Conservation (phyloP, 2,329 filamentous ascomycete genomes). For the Grosmannia huntii region DNA sequence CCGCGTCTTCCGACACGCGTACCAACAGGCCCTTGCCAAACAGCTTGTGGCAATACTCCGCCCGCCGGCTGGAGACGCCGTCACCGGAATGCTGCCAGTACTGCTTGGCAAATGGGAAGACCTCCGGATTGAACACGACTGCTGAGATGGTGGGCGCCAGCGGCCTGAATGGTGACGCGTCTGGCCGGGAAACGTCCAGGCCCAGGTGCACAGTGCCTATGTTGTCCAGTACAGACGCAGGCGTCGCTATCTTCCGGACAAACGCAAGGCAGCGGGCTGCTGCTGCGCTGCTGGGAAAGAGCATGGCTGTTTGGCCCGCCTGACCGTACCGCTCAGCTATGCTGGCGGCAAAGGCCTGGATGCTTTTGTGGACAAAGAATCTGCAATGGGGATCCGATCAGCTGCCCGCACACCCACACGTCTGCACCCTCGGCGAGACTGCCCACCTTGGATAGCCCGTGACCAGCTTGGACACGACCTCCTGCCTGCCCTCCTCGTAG, state of each 20-base stretch:
- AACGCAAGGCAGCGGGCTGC: constrained; percentile 68
- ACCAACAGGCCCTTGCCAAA: constrained; percentile 54
- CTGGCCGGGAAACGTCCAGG: constrained; percentile 41
- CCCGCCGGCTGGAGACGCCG: constrained; percentile 78
- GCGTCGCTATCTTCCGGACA: constrained; percentile 42
- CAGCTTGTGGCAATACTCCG: constrained; percentile 74
- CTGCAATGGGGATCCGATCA: constrained; percentile 26
- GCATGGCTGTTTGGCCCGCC: constrained; percentile 55
- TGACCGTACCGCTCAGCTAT: constrained; percentile 53
- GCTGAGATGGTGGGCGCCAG: constrained; percentile 51
- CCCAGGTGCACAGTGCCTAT: constrained; percentile 50
- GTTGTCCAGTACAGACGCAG: constrained; percentile 33
- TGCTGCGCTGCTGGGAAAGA: constrained; percentile 62
- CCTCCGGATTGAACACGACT: constrained; percentile 56
- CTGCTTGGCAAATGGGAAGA: constrained; percentile 67
- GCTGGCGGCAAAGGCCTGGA: constrained; percentile 57
- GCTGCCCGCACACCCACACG: background rate
- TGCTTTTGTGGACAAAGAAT: constrained; percentile 84
- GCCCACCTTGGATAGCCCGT: constrained; percentile 75
- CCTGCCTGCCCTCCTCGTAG: constrained; percentile 84
- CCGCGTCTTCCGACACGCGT: constrained; percentile 13
- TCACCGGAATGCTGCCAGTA: constrained; percentile 98
- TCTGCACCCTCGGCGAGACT: constrained; percentile 4
- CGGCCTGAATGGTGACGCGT: constrained; percentile 36
- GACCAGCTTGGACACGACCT: constrained; percentile 74